Percentiles rank a stretch among this genome's conserved stretches.
Conservation (phyloP, 352 stramenopile species). For the Phytophthora rubi region DNA sequence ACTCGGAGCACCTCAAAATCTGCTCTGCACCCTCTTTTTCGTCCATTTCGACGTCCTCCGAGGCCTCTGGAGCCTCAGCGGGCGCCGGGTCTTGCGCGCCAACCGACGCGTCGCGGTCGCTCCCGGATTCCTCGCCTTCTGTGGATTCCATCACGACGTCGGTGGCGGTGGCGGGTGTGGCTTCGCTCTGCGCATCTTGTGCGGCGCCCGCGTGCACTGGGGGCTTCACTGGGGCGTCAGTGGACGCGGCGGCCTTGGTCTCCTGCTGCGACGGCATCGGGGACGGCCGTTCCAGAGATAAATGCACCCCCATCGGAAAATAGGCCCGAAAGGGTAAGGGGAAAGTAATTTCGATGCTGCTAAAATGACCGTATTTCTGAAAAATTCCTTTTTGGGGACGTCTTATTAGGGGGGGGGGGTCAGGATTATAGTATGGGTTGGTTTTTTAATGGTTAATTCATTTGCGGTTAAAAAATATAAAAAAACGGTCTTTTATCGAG, state of each 20-base stretch:
- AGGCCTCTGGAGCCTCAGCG: background rate
- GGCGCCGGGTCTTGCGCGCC: background rate
- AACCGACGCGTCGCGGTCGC: slow-evolving; percentile 17
- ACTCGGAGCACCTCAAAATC: slow-evolving; percentile 26
- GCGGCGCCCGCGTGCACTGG: background rate
- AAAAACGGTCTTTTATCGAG: no score
- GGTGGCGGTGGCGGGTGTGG: background rate
- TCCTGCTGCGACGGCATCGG: slow-evolving; percentile 23
- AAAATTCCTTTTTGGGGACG: no score
- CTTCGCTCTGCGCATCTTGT: slow-evolving; percentile 13
- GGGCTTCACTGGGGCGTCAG: background rate
- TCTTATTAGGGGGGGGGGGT: no score
- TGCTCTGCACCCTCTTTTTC: background rate
- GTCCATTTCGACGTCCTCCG: slow-evolving; percentile 3
- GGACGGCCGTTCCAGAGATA: slow-evolving; percentile 26
- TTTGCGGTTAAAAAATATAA: no score
- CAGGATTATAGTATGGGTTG: no score
- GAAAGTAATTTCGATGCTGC: no score
- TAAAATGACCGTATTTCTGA: no score
- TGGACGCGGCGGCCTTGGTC: slow-evolving; percentile 15
- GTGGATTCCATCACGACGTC: background rate
- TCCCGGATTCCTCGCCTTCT: slow-evolving; percentile 27
- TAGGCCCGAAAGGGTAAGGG: slow-evolving; percentile 1
- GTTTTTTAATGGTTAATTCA: no score
- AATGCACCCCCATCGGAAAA: slow-evolving; percentile 26